phyloP scores from a whole-genome alignment of 116 monocot genomes.

The Iris pallida region DNA sequence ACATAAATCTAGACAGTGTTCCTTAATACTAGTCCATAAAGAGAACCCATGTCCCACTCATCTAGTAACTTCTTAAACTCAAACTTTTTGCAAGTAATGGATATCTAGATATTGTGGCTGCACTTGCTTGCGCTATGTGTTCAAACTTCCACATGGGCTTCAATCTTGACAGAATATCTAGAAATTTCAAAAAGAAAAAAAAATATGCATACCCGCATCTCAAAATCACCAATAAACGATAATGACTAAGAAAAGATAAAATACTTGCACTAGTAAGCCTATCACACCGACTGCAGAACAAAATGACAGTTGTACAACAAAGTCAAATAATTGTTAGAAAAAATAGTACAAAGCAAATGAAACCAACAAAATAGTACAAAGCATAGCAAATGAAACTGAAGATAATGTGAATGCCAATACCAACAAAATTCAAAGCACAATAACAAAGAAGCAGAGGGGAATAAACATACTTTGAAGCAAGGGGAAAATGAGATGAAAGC shows the following conservation, averaged over 20 bases:
- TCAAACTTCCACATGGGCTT: too few relatives aligned
- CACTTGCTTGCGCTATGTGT: too few relatives aligned
- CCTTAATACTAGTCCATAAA: too few relatives aligned
- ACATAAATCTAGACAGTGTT: background rate
- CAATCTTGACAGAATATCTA: background rate
- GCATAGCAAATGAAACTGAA: background rate
- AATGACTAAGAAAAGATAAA: conserved; percentile 38
- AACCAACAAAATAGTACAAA: background rate
- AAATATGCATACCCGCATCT: conserved; percentile 64
- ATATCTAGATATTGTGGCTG: too few relatives aligned
- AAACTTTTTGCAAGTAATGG: too few relatives aligned
- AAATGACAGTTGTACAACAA: too few relatives aligned
- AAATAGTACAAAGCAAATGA: background rate
- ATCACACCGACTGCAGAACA: conserved; percentile 49
- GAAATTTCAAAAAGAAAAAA: background rate
- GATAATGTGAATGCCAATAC: background rate
- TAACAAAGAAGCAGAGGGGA: too few relatives aligned
- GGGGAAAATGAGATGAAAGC: too few relatives aligned
- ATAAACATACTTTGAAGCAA: too few relatives aligned
- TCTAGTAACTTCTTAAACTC: background rate
- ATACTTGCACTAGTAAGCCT: conserved; percentile 44
- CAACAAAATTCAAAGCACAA: background rate
- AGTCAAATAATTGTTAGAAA: too few relatives aligned
- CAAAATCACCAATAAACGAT: conserved; percentile 46
- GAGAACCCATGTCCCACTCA: conserved; percentile 5